Conservation (phyloP, 2,329 filamentous ascomycete species). For the Diaporthe amygdali region DNA sequence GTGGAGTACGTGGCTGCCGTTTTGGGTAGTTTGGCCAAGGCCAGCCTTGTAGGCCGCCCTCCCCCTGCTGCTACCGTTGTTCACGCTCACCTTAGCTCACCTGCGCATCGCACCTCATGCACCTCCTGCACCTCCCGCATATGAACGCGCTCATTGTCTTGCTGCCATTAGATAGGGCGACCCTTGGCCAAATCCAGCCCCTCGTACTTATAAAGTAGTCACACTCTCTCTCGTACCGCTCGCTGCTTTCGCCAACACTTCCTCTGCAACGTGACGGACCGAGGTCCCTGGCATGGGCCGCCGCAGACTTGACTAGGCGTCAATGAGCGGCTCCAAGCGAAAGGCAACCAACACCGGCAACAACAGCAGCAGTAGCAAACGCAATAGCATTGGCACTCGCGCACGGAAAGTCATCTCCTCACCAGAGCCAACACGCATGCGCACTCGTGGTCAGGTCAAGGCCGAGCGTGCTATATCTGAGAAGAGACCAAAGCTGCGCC, state of each 20-base stretch:
- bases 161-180: not conserved
- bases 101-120: too few species aligned
- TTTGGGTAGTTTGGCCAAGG: conserved; percentile 7
- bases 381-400: not conserved
- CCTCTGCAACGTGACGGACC: not conserved
- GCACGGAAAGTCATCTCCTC: not conserved
- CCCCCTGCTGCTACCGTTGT: not conserved
- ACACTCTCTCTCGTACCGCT: not conserved
- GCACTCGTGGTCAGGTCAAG: not conserved
- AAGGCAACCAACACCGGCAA: not conserved
- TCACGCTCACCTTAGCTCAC: conserved; percentile 8
- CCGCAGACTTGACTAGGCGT: conserved; percentile 20
- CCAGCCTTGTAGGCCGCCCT: conserved; percentile 12
- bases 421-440: not conserved
- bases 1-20: not conserved
- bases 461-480: not conserved
- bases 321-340: conserved; percentile 19
- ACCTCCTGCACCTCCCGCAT: not conserved
- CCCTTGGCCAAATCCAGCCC: not conserved
- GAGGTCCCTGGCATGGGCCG: conserved; percentile 8
- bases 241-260: not conserved
- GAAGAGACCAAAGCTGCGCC: conserved; percentile 9
- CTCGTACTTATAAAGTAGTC: not conserved
- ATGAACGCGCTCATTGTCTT: conserved; percentile 1
- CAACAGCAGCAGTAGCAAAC: not conserved